Base-by-base conservation (phyloP, 805 yeast genomes). In the Starmera dryadoides region DNA sequence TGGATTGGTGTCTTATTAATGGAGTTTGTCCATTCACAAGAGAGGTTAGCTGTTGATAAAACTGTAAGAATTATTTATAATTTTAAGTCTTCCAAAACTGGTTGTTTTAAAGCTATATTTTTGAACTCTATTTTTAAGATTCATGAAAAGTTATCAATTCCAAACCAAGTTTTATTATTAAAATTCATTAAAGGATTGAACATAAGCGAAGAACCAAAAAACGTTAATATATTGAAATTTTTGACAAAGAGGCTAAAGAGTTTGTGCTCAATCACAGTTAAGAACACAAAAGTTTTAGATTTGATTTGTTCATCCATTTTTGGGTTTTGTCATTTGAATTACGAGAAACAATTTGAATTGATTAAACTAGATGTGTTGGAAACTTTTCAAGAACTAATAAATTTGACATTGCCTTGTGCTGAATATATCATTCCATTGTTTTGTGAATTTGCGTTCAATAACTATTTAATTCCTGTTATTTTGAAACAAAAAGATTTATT, bases 401-500 rank as follows among this genome's bases (percentile, higher is more conserved):
- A 52, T 32, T 56, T 62, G 19, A 62, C 68, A 34, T 42, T 70
- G 6, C 69, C 71, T 15, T 69, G 70, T 37, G 54, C 71, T 8
- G 76, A 73, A 43, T 71, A 64, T 41, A 62, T 71, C 3, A 59
- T 71, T 19, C 77, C 77, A 1, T 55, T 73, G 17, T 35, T 73
- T 6, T 71, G 76, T 51, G 78, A 71, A 42, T 55, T 73, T 33
- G 67, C 68, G 1, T 56, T 66, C 42, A 69, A 75, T 43, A 63
- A 55, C 18, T 46, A 52, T 2, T 45, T 53, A 22, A 66, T 67
- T 2, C 44, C 64, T 21, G 46, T 41, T 11, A 47, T 51, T 4
- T 47, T 66, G 28, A 39, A 53, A n/a, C 53, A 54, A 30, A 46
- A 58, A 34, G 5, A 17, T 6, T 39, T 33, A 2, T 58, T 63